Evolutionary conservation across 108 stramenopile species (phyloP).

Genomic region (Skeletonema grethae): DNA sequence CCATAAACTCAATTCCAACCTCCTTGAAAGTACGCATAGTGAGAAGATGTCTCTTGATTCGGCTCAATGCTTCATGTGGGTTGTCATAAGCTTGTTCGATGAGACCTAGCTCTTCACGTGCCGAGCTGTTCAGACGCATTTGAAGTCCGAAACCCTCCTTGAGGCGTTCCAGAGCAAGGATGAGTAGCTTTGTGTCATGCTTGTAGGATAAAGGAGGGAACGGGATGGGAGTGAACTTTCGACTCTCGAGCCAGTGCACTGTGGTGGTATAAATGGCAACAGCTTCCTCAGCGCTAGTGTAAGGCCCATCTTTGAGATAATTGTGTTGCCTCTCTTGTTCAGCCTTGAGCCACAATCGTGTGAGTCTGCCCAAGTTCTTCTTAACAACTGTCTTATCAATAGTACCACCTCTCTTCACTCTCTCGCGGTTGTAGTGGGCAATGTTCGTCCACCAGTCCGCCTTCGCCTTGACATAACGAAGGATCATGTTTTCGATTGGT

Average conservation of each 20-base stretch:
- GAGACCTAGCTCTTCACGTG: slow-evolving; percentile 97
- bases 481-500: slow-evolving; percentile 99
- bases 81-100: slow-evolving; percentile 99
- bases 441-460: slow-evolving; percentile 99
- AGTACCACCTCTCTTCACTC: slow-evolving; percentile 99
- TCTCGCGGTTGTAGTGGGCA: slow-evolving; percentile 99
- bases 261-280: slow-evolving; percentile 99
- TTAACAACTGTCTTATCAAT: slow-evolving; percentile 99
- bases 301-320: slow-evolving; percentile 98
- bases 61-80: slow-evolving; percentile 98
- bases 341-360: slow-evolving; percentile 98
- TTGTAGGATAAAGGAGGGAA: slow-evolving; percentile 99
- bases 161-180: slow-evolving; percentile 97
- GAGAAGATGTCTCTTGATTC: slow-evolving; percentile 98
- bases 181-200: slow-evolving; percentile 99
- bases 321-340: slow-evolving; percentile 99
- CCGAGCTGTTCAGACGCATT: slow-evolving; percentile 92
- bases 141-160: slow-evolving; percentile 97
- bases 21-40: slow-evolving; percentile 99
- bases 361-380: slow-evolving; percentile 98
- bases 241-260: slow-evolving; percentile 99
- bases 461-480: slow-evolving; percentile 99
- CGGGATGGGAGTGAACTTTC: slow-evolving; percentile 98
- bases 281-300: slow-evolving; percentile 98
- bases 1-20: slow-evolving; percentile 98